Evolutionary conservation across 2,329 filamentous ascomycete genomes (phyloP), one percentile per base, ranked within the genome.

Genomic region (Trichoderma atrobrunneum): DNA sequence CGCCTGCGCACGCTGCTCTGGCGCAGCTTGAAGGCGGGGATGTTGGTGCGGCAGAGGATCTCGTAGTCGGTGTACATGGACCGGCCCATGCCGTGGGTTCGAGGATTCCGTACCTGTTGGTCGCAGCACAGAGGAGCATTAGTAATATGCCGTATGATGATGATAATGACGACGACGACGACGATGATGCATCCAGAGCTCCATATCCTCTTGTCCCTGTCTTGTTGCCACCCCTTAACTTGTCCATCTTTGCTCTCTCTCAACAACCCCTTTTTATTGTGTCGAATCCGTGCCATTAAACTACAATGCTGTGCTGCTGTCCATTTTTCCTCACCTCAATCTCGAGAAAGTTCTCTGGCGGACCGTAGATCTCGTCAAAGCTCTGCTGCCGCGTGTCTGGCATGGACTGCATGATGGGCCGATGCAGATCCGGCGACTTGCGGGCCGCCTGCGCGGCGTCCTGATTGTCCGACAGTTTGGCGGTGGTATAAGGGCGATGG

Each of bases 1-100:
- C 96, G 93, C 74, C 96, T 91, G 77, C 95, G 94, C 74, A 99
- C 96, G 77, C 91, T 90, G 75, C 91, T 94, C 81, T 93, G 89
- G 76, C 95, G 94, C 78, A 98, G 90, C 86, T 98, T 98, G 89
- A 99, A 99, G 78, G 96, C 95, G 72, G 96, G 96, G 80, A 99
- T 99, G 85, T 99, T 99, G 84, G 96, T 99, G 78, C 93, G 92
- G 86, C 96, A 97, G 78, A 97, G 89, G 80, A 99, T 98, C 84
- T 98, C 95, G 87, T 98, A 99, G 84, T 97, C 96, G 70, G 96
- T 99, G 87, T 98, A 98, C 94, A 97, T 97, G 85, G 90, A 90
- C 77, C 96, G 93, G 75, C 95, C 95, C 79, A 96, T 94, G 81
- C 97, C 96, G 83, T 97, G 94, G 32, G 95, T 97, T 84, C 94